Percentiles rank a stretch among this genome's conserved stretches.
Conservation (phyloP, 225 moss, liverwort and hornwort species). For the Bryum argenteum region DNA sequence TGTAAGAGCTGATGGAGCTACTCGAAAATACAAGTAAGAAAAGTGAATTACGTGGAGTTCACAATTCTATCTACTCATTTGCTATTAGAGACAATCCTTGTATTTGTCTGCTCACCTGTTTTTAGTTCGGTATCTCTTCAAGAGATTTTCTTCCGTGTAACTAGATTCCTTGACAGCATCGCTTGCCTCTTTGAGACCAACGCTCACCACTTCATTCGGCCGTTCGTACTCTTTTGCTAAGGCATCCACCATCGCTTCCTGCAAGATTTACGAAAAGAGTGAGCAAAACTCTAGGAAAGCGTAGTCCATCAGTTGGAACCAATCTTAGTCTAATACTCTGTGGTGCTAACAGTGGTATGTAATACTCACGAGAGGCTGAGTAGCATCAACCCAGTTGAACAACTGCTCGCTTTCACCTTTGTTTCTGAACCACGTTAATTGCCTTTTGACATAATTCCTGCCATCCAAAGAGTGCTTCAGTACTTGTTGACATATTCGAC, state of each 20-base stretch:
- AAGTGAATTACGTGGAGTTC: neutral
- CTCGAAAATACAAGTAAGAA: neutral
- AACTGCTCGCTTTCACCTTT: slow-evolving; percentile 67
- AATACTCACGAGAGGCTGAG: slow-evolving; percentile 54
- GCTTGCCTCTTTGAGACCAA: slow-evolving; percentile 38
- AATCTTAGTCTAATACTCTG: slow-evolving; percentile 5
- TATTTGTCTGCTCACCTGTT: slow-evolving; percentile 50
- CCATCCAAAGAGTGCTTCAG: slow-evolving; percentile 24
- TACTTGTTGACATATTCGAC: slow-evolving; percentile 3
- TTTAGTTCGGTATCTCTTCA: slow-evolving; percentile 67
- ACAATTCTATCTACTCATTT: neutral
- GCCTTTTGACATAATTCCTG: slow-evolving; percentile 92
- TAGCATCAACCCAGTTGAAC: slow-evolving; percentile 78
- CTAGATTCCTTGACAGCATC: slow-evolving; percentile 52
- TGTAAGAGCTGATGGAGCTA: neutral
- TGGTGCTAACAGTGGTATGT: slow-evolving; percentile 11
- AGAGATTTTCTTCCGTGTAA: slow-evolving; percentile 59
- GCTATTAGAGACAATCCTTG: too few relatives aligned
- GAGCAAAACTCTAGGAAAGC: neutral
- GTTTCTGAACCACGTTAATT: slow-evolving; percentile 88
- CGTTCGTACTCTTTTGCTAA: slow-evolving; percentile 62
- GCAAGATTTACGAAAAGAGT: slow-evolving; percentile 22
- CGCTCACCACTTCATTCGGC: slow-evolving; percentile 27
- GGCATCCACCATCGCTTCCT: slow-evolving; percentile 62
- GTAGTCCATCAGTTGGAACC: neutral